Percentiles rank a stretch among this genome's conserved stretches.
Evolutionary conservation across 495 filamentous ascomycete species (phyloP).

Genomic region (Hypomontagnella submonticulosa): DNA sequence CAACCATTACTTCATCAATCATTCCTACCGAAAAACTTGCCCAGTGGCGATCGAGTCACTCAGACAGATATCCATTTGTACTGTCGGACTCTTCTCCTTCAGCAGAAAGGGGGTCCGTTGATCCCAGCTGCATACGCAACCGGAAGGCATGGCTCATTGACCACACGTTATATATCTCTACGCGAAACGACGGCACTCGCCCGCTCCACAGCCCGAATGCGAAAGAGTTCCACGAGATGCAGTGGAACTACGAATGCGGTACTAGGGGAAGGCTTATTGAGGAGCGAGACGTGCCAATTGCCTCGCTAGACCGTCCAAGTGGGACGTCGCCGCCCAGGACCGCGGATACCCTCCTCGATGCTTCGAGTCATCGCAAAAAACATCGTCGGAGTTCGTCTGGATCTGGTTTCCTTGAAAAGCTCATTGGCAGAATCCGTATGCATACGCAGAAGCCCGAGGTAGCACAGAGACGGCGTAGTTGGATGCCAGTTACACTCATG

Average conservation of each 20-base stretch:
- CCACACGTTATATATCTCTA: constrained; percentile 47
- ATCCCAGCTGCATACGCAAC: constrained; percentile 45
- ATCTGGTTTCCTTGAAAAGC: constrained; percentile 30
- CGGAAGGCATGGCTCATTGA: constrained; percentile 50
- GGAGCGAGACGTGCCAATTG: constrained; percentile 40
- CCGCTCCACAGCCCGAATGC: constrained; percentile 46
- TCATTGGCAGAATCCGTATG: constrained; percentile 20
- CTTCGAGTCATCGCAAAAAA: constrained; percentile 21
- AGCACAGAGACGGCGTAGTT: constrained; percentile 41
- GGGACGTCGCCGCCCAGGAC: constrained; percentile 28
- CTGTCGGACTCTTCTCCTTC: constrained; percentile 45
- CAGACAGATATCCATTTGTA: constrained; percentile 45
- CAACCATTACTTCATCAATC: constrained; percentile 48
- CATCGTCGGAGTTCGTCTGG: constrained; percentile 34
- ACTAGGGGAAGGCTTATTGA: constrained; percentile 40
- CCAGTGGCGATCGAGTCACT: constrained; percentile 44
- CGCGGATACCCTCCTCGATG: constrained; percentile 27
- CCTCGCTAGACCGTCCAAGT: constrained; percentile 33
- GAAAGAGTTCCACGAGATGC: constrained; percentile 47
- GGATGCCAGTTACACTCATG: constrained; percentile 32
- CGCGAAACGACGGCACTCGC: constrained; percentile 43
- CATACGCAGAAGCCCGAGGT: constrained; percentile 23
- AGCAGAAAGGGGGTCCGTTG: constrained; percentile 24
- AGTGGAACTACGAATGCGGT: constrained; percentile 44
- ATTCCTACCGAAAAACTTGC: constrained; percentile 44